Evolutionary conservation across 768 basidiomycete species (phyloP).

Genomic region (Mycena chlorophos): DNA sequence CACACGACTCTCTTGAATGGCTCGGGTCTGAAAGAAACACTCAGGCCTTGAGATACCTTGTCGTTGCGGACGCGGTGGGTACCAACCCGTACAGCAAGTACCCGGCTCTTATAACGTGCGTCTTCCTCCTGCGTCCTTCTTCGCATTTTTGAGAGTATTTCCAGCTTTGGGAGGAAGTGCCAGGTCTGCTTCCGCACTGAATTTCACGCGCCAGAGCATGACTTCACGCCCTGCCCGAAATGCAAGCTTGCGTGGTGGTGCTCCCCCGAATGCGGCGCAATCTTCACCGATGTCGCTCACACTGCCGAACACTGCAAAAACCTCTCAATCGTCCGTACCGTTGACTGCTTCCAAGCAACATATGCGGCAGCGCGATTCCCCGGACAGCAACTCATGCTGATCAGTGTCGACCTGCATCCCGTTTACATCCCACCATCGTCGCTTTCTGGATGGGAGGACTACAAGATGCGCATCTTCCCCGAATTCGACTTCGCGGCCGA

Average conservation of each 20-base stretch:
- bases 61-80: too few species aligned
- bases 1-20: too few species aligned
- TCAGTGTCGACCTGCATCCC: neutral
- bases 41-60: too few species aligned
- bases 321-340: neutral
- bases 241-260: constrained; percentile 16
- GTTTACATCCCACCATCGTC: constrained; percentile 5
- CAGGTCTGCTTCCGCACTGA: constrained; percentile 15
- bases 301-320: neutral
- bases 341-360: neutral
- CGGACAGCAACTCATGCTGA: neutral
- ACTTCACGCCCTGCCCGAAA: neutral
- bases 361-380: neutral
- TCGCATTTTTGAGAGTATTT: neutral
- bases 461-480: neutral
- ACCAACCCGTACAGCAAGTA: too few species aligned
- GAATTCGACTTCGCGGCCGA: neutral
- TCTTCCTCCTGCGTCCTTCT: neutral
- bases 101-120: neutral
- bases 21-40: too few species aligned
- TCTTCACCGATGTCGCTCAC: neutral
- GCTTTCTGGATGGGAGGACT: constrained; percentile 8
- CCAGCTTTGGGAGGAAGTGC: constrained; percentile 4
- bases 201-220: constrained; percentile 1
- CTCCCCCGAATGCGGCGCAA: neutral